A percentile compares a stretch with the other conserved stretches of the same genome.
These are phyloP conservation scores for Neopestalotiopsis sp. DNA, from an alignment of 2,329 filamentous ascomycete species.

Conservation along the genomic window DNA sequence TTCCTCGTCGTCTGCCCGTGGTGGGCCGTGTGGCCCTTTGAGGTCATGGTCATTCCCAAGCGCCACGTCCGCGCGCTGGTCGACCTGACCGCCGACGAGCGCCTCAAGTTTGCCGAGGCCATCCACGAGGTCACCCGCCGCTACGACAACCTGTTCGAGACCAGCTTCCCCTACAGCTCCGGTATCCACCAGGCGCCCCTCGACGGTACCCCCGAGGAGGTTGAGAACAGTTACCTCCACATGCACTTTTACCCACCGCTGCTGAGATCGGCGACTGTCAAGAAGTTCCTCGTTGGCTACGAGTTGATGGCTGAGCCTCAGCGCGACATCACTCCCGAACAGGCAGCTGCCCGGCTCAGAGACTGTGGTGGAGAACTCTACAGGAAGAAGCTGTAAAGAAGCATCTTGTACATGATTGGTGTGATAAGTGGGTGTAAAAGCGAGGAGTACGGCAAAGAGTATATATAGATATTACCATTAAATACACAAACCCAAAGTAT, in stretches of 20 bases:
- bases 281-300: slow-evolving; percentile 96
- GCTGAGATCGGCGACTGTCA: slow-evolving; percentile 88
- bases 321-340: slow-evolving; percentile 95
- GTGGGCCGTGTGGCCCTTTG: slow-evolving; percentile 98
- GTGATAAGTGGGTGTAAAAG: background rate
- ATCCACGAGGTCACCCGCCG: slow-evolving; percentile 87
- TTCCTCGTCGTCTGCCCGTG: slow-evolving; percentile 93
- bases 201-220: slow-evolving; percentile 79
- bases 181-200: slow-evolving; percentile 95
- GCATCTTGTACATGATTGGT: background rate
- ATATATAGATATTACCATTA: background rate
- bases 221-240: slow-evolving; percentile 89
- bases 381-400: slow-evolving; percentile 62
- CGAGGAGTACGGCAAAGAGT: background rate
- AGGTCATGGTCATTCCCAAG: slow-evolving; percentile 88
- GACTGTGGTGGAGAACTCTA: slow-evolving; percentile 84
- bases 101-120: slow-evolving; percentile 76
- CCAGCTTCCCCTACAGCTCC: slow-evolving; percentile 95
- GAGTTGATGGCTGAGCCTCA: slow-evolving; percentile 98
- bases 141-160: slow-evolving; percentile 98
- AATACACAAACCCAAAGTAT: background rate
- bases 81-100: slow-evolving; percentile 77
- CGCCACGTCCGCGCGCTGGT: slow-evolving; percentile 83
- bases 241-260: slow-evolving; percentile 98
- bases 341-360: slow-evolving; percentile 81